Percentiles rank a stretch among this genome's conserved stretches.
These are phyloP conservation scores for Pseudodiploospora longispora DNA, from an alignment of 2,329 filamentous ascomycete species.

Conservation along the genomic window DNA sequence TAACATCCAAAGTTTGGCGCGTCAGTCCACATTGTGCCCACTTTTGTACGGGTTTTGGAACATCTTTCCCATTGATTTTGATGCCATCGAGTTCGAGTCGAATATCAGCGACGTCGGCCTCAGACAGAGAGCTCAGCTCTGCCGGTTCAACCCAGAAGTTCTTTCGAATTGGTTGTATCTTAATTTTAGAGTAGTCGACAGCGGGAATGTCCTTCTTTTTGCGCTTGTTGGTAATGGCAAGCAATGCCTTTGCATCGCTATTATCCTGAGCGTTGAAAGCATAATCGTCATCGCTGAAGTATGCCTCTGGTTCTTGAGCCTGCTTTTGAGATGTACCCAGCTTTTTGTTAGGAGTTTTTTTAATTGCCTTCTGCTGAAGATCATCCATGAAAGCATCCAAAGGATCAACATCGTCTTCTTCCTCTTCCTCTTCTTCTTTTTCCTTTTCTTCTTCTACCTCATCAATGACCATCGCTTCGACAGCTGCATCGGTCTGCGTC, in stretches of 20 bases:
- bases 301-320: conserved; percentile 66
- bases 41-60: conserved; percentile 89
- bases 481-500: neutral
- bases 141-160: conserved; percentile 90
- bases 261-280: conserved; percentile 42
- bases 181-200: conserved; percentile 78
- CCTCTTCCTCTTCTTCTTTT: conserved; percentile 55
- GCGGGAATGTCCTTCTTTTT: conserved; percentile 95
- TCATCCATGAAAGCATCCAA: conserved; percentile 95
- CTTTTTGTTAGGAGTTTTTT: conserved; percentile 20
- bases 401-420: conserved; percentile 71
- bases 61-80: conserved; percentile 80
- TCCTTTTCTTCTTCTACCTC: conserved; percentile 57
- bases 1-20: conserved; percentile 76
- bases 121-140: conserved; percentile 74
- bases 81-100: conserved; percentile 89
- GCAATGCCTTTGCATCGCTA: conserved; percentile 38
- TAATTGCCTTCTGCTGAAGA: conserved; percentile 47
- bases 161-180: conserved; percentile 81
- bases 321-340: conserved; percentile 36
- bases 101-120: conserved; percentile 74
- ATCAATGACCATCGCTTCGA: conserved; percentile 50
- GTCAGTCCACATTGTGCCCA: conserved; percentile 94
- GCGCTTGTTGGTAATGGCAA: conserved; percentile 52
- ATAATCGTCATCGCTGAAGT: conserved; percentile 81